Evolutionary conservation across 1,284 basidiomycete genomes (phyloP).

Genomic region (Irpex sp.): DNA sequence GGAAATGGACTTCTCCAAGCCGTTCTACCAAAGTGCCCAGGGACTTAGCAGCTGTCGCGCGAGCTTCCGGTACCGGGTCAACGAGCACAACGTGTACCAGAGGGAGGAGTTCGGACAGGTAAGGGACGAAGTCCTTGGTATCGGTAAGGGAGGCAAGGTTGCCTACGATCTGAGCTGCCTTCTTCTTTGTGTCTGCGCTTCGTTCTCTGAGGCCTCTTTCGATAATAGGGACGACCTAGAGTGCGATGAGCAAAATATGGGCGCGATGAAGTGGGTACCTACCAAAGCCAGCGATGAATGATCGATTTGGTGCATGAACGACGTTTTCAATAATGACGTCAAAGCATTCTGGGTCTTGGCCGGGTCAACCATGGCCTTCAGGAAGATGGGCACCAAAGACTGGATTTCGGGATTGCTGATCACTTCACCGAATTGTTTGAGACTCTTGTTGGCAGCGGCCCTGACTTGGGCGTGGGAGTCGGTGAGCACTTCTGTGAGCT

Average conservation of each 20-base stretch:
- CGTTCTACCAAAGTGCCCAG: conserved; percentile 97
- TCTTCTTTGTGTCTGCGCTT: conserved; percentile 91
- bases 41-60: conserved; percentile 95
- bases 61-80: conserved; percentile 94
- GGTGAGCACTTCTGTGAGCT: conserved; percentile 91
- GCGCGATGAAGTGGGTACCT: conserved; percentile 22
- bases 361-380: conserved; percentile 97
- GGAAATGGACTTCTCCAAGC: conserved; percentile 93
- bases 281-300: conserved; percentile 96
- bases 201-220: conserved; percentile 92
- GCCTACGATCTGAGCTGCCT: conserved; percentile 95
- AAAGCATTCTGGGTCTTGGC: conserved; percentile 88
- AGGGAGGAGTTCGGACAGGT: conserved; percentile 85
- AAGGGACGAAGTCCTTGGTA: conserved; percentile 95
- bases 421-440: conserved; percentile 98
- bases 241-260: conserved; percentile 12
- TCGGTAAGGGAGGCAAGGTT: conserved; percentile 95
- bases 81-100: conserved; percentile 91
- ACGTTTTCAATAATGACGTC: conserved; percentile 83
- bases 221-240: conserved; percentile 90
- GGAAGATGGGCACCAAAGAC: conserved; percentile 84
- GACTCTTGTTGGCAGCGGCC: conserved; percentile 87
- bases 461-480: conserved; percentile 98
- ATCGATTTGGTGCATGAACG: conserved; percentile 98
- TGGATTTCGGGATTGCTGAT: conserved; percentile 96